phyloP scores from a whole-genome alignment of 2,329 filamentous ascomycete species.

The Pseudocercospora macadamiae region DNA sequence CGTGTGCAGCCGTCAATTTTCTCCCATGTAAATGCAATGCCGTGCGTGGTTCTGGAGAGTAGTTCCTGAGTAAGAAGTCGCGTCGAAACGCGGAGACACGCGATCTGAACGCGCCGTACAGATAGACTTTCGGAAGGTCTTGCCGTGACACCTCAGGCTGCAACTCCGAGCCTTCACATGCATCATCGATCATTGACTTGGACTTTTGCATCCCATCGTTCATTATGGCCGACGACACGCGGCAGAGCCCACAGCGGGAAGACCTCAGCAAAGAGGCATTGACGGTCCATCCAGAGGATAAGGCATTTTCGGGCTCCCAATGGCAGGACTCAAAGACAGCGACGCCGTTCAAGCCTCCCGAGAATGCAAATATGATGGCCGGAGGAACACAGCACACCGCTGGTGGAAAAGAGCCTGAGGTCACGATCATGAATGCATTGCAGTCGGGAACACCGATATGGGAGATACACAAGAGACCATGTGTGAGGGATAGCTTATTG shows the following conservation, averaged over 20 bases:
- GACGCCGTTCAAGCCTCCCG: slow-evolving; percentile 36
- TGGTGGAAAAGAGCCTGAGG: slow-evolving; percentile 65
- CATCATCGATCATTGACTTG: slow-evolving; percentile 11
- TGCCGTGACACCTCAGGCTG: neutral
- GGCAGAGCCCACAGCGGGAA: slow-evolving; percentile 34
- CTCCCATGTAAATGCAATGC: neutral
- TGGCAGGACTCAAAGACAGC: slow-evolving; percentile 36
- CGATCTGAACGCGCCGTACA: neutral
- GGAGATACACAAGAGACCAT: slow-evolving; percentile 76
- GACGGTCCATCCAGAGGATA: slow-evolving; percentile 36
- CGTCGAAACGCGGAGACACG: neutral
- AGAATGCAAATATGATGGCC: slow-evolving; percentile 59
- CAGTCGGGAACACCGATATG: slow-evolving; percentile 69
- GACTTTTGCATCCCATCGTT: neutral
- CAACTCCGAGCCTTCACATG: slow-evolving; percentile 4
- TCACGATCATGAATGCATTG: slow-evolving; percentile 59
- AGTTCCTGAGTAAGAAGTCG: no score
- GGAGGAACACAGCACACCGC: slow-evolving; percentile 62
- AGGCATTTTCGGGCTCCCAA: slow-evolving; percentile 40
- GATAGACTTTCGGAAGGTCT: neutral
- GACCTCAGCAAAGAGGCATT: slow-evolving; percentile 36
- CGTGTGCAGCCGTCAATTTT: neutral
- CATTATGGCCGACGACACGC: slow-evolving; percentile 52
- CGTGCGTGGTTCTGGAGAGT: no score
- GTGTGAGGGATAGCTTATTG: slow-evolving; percentile 79